Conservation (phyloP, 805 yeast species). For the Yarrowia sp. region DNA sequence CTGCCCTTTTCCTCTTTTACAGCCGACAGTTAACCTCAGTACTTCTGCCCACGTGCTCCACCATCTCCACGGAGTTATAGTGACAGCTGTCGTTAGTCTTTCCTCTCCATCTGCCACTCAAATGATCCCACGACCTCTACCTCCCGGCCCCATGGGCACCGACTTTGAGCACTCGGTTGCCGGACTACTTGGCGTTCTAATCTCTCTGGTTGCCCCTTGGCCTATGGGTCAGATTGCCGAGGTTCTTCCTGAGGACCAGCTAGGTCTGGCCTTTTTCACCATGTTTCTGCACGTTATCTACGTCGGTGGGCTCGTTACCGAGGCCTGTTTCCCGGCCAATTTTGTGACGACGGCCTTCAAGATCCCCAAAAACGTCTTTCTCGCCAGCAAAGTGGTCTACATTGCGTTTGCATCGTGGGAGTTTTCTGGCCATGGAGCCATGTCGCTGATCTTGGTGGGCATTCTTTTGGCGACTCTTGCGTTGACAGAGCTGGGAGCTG, state of each 20-base stretch:
- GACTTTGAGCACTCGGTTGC: conserved; percentile 10
- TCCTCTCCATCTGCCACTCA: background rate
- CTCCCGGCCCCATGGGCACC: conserved; percentile 12
- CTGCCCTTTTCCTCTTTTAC: no score
- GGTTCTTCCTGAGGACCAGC: background rate
- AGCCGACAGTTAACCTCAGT: no score
- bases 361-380: background rate
- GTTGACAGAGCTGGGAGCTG: conserved; percentile 1
- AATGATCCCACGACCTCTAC: conserved; percentile 11
- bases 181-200: background rate
- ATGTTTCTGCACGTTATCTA: conserved; percentile 20
- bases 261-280: background rate
- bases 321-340: background rate
- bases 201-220: conserved; percentile 14
- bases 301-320: conserved; percentile 14
- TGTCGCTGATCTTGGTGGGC: background rate
- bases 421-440: conserved; percentile 8
- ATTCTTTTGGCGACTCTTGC: background rate
- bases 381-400: conserved; percentile 10
- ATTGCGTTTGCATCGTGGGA: background rate
- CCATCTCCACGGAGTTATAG: background rate
- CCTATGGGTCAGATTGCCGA: conserved; percentile 27
- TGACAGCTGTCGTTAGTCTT: background rate
- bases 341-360: conserved; percentile 4
- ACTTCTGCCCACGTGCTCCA: background rate